Conservation (phyloP, 352 stramenopile genomes). For the Phytophthora citrophthora region DNA sequence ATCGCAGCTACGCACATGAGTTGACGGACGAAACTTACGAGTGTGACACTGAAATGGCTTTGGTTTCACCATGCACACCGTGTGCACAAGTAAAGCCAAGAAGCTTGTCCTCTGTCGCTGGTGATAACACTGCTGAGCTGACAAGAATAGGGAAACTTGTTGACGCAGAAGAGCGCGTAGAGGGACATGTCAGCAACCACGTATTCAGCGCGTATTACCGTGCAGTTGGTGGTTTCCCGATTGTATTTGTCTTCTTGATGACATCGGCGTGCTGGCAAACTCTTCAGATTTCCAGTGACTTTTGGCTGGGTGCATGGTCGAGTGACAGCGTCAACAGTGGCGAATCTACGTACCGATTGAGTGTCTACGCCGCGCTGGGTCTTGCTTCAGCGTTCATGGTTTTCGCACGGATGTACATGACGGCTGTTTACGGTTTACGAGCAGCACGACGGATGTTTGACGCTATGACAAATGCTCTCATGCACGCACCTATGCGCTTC, state of each 20-base stretch:
- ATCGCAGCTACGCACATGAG: constrained; percentile 6
- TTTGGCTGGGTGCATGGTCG: constrained; percentile 90
- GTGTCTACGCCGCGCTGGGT: constrained; percentile 49
- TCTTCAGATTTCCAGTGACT: constrained; percentile 87
- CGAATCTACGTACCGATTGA: constrained; percentile 36
- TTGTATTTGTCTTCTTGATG: constrained; percentile 43
- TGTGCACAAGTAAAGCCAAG: constrained; percentile 16
- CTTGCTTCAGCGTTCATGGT: constrained; percentile 50
- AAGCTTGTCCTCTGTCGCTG: neutral
- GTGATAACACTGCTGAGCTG: constrained; percentile 4
- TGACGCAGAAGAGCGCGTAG: constrained; percentile 34
- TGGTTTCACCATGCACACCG: constrained; percentile 35
- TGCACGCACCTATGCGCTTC: constrained; percentile 91
- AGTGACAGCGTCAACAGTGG: constrained; percentile 45
- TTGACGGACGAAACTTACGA: constrained; percentile 19
- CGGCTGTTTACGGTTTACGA: constrained; percentile 47
- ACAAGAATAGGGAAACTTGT: constrained; percentile 36
- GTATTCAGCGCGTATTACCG: constrained; percentile 53
- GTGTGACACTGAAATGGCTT: constrained; percentile 31
- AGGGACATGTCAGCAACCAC: constrained; percentile 36
- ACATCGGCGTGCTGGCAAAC: constrained; percentile 78
- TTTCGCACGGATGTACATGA: constrained; percentile 49
- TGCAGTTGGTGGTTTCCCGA: constrained; percentile 45
- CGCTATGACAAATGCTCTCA: constrained; percentile 83
- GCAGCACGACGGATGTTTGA: constrained; percentile 83